These are phyloP conservation scores for Vanrija humicola DNA, from an alignment of 1,284 basidiomycete genomes.

Conservation along the genomic window DNA sequence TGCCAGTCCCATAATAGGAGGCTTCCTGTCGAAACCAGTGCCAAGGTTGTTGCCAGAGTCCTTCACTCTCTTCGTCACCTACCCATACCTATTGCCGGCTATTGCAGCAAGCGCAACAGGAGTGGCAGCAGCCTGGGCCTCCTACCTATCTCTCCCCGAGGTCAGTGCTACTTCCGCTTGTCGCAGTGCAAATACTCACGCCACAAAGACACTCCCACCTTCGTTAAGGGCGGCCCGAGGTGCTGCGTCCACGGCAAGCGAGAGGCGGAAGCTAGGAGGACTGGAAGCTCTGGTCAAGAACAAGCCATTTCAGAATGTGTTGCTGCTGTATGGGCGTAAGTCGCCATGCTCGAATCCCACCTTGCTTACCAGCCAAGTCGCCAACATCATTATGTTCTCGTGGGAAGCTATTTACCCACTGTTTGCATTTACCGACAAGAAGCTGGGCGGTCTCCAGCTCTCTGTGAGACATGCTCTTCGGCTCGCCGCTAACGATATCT, in stretches of 20 bases:
- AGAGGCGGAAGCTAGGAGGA: too few species aligned
- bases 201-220: constrained; percentile 12
- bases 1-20: constrained; percentile 35
- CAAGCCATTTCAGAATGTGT: constrained; percentile 25
- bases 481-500: background rate
- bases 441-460: constrained; percentile 35
- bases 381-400: constrained; percentile 31
- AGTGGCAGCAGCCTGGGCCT: constrained; percentile 15
- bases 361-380: constrained; percentile 13
- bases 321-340: constrained; percentile 33
- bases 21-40: constrained; percentile 34
- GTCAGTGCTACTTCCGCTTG: constrained; percentile 8
- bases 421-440: constrained; percentile 33
- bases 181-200: too few species aligned
- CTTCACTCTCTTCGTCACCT: constrained; percentile 21
- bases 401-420: constrained; percentile 42
- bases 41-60: constrained; percentile 27
- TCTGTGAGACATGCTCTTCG: constrained; percentile 16
- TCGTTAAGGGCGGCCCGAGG: background rate
- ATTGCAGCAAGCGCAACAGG: constrained; percentile 25
- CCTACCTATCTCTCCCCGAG: constrained; percentile 34
- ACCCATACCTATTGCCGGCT: constrained; percentile 41
- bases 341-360: background rate
- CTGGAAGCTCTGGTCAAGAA: too few species aligned
- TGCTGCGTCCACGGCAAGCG: background rate